A percentile compares a stretch with the other conserved stretches of the same genome.
These are phyloP conservation scores for Coemansia sp. DNA, from an alignment of 192 early-diverging fungal genomes.

Conservation along the genomic window DNA sequence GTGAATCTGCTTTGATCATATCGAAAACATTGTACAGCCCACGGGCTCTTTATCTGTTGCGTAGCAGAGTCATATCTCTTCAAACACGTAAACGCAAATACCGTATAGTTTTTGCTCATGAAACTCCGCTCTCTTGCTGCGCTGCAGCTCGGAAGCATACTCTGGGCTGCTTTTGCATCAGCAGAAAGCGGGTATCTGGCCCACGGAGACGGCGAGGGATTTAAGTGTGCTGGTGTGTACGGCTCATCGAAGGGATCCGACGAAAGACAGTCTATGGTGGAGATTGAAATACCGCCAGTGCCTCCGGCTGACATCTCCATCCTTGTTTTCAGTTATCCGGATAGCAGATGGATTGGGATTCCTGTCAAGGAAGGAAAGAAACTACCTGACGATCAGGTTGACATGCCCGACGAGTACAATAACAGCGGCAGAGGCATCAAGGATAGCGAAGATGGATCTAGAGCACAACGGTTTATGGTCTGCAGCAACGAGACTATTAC, in stretches of 20 bases:
- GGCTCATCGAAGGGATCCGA: slow-evolving; percentile 19
- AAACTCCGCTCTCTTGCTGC: not conserved
- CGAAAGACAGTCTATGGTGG: slow-evolving; percentile 34
- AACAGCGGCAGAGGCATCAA: slow-evolving; percentile 14
- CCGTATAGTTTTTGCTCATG: not conserved
- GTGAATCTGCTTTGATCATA: no score
- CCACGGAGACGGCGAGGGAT: slow-evolving; percentile 45
- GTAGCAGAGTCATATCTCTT: no score
- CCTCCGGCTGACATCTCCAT: slow-evolving; percentile 45
- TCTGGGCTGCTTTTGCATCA: slow-evolving; percentile 6
- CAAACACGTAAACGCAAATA: no score
- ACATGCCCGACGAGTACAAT: slow-evolving; percentile 17
- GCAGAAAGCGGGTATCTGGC: slow-evolving; percentile 40
- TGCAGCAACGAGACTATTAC: slow-evolving; percentile 60
- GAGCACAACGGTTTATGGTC: slow-evolving; percentile 34
- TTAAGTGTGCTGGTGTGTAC: slow-evolving; percentile 50
- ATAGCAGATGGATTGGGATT: slow-evolving; percentile 48
- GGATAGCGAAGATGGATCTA: slow-evolving; percentile 5
- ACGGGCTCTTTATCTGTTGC: no score
- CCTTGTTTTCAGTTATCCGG: slow-evolving; percentile 43
- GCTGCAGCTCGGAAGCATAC: not conserved
- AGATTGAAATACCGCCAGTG: slow-evolving; percentile 43
- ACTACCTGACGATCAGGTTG: slow-evolving; percentile 36
- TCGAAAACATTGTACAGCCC: no score
- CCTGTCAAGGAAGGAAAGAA: slow-evolving; percentile 39